Evolutionary conservation across 805 yeast species (phyloP), one percentile per base, ranked within the genome.

Genomic region (Nakazawaea peltata): DNA sequence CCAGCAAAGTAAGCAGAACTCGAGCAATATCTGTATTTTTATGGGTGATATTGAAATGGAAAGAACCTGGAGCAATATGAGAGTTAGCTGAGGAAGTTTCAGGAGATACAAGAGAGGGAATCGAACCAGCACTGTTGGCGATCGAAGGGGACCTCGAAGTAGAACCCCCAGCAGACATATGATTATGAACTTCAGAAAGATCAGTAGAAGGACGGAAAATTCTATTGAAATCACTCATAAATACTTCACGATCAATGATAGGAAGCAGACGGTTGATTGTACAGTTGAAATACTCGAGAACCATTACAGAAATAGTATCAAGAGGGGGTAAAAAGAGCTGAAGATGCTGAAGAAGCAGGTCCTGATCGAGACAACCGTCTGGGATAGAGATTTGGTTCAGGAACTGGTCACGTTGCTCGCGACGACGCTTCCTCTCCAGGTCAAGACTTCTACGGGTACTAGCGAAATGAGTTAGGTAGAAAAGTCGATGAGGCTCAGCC

Each of bases 211-310:
- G 10, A 8, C 10, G 23, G 26, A 33, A 19, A 11, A 28, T 27
- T 21, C 35, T 26, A 13, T 32, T 15, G 14, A 19, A 26, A 14
- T 26, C 30, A 13, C 23, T 7, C 26, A 4, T 9, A 19, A 26
- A 59, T 30, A 62, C 66, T 2, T 54, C 64, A 1, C 36, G 59
- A 5, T 59, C 65, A 1, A 57, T 61, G 5, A 54, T 61, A 3
- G 69, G 68, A 2, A 62, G 57, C 38, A 45, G 61, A 1, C 47
- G 61, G n/a, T 34, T 45, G 18, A 61, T 56, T 6, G 19, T 5
- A 4, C 19, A 5, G 8, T 33, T 14, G 26, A 33, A 26, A 27
- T 22, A 33, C n/a, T 33, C 36, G 3, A 9, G 9, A 9, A 33
- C 10, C 2, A 26, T 26, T 2, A 11, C 11, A 8, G 4, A 10